Base-by-base conservation (phyloP, 306 rosid species). In the Inga oerstediana region DNA sequence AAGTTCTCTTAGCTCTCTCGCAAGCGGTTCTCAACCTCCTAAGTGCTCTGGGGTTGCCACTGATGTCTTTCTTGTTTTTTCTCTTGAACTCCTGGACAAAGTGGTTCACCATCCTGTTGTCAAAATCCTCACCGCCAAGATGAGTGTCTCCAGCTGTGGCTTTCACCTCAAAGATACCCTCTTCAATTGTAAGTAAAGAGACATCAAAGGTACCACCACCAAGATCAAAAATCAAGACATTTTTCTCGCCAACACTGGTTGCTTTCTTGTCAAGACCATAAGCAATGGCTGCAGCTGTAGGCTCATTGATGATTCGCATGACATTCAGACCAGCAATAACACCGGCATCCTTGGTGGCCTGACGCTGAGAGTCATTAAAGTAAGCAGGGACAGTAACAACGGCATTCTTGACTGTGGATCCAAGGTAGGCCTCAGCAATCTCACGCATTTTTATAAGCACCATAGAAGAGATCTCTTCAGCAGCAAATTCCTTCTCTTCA, bases 191-290 rank as follows among this genome's bases (percentile, higher is more conserved):
- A 3, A 91, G 88, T 58, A 91, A 89, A 52, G 94, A 91, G 12
- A 91, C 94, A 86, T 91, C 94, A 80, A 91, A 91, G n/a, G 94
- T 91, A 66, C 93, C 93, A 43, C 93, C 93, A 14, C 94, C 93
- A 32, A 91, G 94, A 61, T 91, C 92, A 45, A 91, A 91, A 76
- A 90, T 90, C 90, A 90, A 43, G 2, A 90, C 93, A 84, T 90
- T 90, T 83, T 90, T 90, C 85, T 90, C 93, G 4, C 93, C 93
- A 9, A 90, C 91, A 35, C 93, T 90, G 73, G 91, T 84, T 19
- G 93, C 93, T 83, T 91, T 91, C 85, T 91, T 91, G 89, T 91
- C 94, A 76, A 91, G 92, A 67, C 94, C 94, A 16, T 91, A 91
- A 17, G 94, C 94, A 83, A 91, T 91, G 76, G 94, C 94, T 0